Conservation (phyloP, 352 stramenopile genomes). For the Globisporangium splendens region DNA sequence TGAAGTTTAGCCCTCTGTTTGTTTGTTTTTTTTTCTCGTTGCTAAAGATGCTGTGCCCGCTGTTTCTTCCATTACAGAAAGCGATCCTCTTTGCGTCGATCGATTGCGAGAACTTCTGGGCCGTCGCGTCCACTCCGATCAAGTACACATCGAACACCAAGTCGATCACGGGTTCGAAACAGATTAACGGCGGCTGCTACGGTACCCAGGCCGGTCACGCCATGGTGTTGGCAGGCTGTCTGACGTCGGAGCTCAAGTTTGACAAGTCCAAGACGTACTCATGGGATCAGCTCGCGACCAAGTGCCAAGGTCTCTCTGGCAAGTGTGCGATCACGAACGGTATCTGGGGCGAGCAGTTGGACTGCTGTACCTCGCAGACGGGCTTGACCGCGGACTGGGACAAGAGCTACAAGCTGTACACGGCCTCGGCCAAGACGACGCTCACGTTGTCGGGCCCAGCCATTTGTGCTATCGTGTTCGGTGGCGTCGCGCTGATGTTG, state of each 20-base stretch:
- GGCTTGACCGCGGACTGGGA: conserved; percentile 69
- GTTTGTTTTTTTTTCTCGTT: conserved; percentile 1
- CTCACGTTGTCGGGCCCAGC: conserved; percentile 64
- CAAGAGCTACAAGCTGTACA: conserved; percentile 68
- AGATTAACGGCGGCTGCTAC: conserved; percentile 86
- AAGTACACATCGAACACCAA: conserved; percentile 71
- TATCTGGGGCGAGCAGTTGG: conserved; percentile 77
- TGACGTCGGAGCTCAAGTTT: conserved; percentile 65
- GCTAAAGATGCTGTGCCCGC: background rate
- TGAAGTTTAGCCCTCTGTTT: background rate
- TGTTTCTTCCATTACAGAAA: conserved; percentile 12
- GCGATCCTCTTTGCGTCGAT: conserved; percentile 83
- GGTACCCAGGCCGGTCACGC: conserved; percentile 44
- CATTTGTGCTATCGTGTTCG: conserved; percentile 80
- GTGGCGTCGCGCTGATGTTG: conserved; percentile 77
- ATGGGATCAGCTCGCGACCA: conserved; percentile 79
- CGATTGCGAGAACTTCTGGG: conserved; percentile 85
- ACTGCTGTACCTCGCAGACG: conserved; percentile 67
- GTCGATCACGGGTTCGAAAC: conserved; percentile 70
- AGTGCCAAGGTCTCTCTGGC: conserved; percentile 72
- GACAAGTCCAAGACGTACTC: conserved; percentile 81
- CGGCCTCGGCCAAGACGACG: conserved; percentile 33
- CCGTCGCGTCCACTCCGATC: conserved; percentile 70
- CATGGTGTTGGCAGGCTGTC: conserved; percentile 81
- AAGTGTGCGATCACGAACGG: conserved; percentile 85